These are phyloP conservation scores for Cryptosporidium andersoni DNA, from an alignment of 169 alveolate genomes.

Conservation along the genomic window DNA sequence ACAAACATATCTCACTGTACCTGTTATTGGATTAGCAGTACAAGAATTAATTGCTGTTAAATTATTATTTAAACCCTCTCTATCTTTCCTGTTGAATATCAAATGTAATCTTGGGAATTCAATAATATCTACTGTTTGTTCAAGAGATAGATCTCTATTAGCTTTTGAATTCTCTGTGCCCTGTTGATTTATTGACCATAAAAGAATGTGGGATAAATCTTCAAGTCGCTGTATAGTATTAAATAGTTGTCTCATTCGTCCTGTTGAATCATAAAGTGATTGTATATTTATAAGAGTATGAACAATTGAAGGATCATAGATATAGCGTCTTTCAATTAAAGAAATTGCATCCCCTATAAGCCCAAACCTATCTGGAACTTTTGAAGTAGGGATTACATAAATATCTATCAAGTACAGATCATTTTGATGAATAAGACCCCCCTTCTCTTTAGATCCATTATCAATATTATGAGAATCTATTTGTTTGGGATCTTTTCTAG, in stretches of 20 bases:
- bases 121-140: slow-evolving; percentile 18
- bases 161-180: not conserved
- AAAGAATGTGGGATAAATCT: slow-evolving; percentile 58
- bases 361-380: slow-evolving; percentile 13
- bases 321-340: slow-evolving; percentile 45
- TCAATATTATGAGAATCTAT: not conserved
- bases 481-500: not conserved
- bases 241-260: slow-evolving; percentile 7
- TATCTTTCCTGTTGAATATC: slow-evolving; percentile 50
- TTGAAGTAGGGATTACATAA: slow-evolving; percentile 7
- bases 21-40: slow-evolving; percentile 3
- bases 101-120: slow-evolving; percentile 72
- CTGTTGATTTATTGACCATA: slow-evolving; percentile 39
- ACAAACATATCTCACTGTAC: slow-evolving; percentile 70
- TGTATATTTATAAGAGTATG: slow-evolving; percentile 45
- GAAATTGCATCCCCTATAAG: slow-evolving; percentile 46
- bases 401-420: slow-evolving; percentile 42
- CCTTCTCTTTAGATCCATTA: not conserved
- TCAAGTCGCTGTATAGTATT: slow-evolving; percentile 59
- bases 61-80: slow-evolving; percentile 11
- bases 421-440: slow-evolving; percentile 1
- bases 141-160: not conserved
- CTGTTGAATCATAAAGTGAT: slow-evolving; percentile 32
- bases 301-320: slow-evolving; percentile 14
- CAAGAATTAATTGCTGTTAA: slow-evolving; percentile 21